Percentiles rank a stretch among this genome's conserved stretches.
Conservation (phyloP, 768 basidiomycete species). For the Trametes punicea region DNA sequence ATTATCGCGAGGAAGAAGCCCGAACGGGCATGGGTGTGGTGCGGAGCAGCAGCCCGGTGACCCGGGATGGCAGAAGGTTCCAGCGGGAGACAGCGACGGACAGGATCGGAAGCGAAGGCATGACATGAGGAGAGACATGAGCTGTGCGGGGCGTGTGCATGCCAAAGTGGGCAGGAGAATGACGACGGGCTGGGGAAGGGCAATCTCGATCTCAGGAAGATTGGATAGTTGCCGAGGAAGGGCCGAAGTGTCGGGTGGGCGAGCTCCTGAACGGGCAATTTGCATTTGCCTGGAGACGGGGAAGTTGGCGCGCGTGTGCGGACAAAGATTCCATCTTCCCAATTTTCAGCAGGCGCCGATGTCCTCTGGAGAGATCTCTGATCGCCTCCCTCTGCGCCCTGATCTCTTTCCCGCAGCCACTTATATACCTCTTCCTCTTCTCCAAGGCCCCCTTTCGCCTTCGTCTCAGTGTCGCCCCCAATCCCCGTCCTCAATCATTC, state of each 20-base stretch:
- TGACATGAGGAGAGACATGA: conserved; percentile 17
- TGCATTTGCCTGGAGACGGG: conserved; percentile 22
- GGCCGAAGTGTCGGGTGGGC: conserved; percentile 16
- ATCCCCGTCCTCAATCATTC: conserved; percentile 44
- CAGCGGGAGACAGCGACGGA: conserved; percentile 14
- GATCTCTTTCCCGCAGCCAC: conserved; percentile 28
- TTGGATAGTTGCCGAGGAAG: conserved; percentile 24
- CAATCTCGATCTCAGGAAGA: conserved; percentile 17
- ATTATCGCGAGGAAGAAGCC: conserved; percentile 15
- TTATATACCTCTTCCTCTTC: conserved; percentile 22
- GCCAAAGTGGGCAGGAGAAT: background rate
- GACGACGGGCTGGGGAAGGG: conserved; percentile 6
- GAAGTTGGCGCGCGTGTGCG: conserved; percentile 14
- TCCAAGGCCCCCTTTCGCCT: conserved; percentile 17
- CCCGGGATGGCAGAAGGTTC: conserved; percentile 15
- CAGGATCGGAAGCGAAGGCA: conserved; percentile 20
- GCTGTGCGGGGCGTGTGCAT: conserved; percentile 6
- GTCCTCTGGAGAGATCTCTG: conserved; percentile 26
- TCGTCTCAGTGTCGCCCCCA: conserved; percentile 20
- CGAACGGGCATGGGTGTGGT: conserved; percentile 1
- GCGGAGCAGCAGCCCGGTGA: conserved; percentile 9
- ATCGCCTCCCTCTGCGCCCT: conserved; percentile 32
- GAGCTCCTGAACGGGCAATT: conserved; percentile 12
- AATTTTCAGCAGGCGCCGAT: conserved; percentile 15
- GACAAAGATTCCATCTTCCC: conserved; percentile 23